Base-by-base conservation (phyloP, 179 eudicot species). In the Monotropa hypopitys region DNA sequence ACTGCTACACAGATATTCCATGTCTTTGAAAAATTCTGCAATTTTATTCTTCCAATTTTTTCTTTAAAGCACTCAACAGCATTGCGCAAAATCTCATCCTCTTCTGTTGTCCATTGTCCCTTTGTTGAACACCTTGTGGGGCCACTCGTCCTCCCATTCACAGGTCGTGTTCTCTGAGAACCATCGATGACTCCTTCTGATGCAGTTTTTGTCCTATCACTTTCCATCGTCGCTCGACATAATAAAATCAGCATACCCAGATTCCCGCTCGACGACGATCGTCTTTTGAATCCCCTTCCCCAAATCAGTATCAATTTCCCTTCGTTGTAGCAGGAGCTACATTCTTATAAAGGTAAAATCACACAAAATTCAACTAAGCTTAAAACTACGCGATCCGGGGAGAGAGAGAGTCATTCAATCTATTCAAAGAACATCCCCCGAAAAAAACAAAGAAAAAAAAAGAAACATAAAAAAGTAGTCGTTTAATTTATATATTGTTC, bases 21-120 rank as follows among this genome's bases (percentile, higher is more conserved):
- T n/a, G n/a, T n/a, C n/a, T n/a, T n/a, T n/a, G n/a, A n/a, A n/a
- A n/a, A n/a, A n/a, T n/a, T n/a, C n/a, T n/a, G n/a, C n/a, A n/a
- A n/a, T n/a, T n/a, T n/a, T n/a, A n/a, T 91, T 96, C 83, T 93
- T 96, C 99, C 99, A 96, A 70, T 93, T 96, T 83, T 93, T 96
- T 66, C 99, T 77, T 91, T 90, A 70, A 86, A 90, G 47, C 87
- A 91, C 77, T 93, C 89, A 83, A 96, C 99, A 76, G 99, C 99
- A 78, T 88, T 82, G 59, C 94, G 63, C 85, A 96, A 79, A 78
- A 91, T 80, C 80, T 93, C 98, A 87, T 96, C 99, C 97, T 96
- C 99, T 78, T 93, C 97, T 42, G 89, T 77, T 76, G 98, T 93
- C 99, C 99, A 96, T 72, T 96, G 98, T 66, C 99, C 99, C 83